phyloP scores from a whole-genome alignment of 2,329 filamentous ascomycete genomes.

The Fusarium goolgardi region DNA sequence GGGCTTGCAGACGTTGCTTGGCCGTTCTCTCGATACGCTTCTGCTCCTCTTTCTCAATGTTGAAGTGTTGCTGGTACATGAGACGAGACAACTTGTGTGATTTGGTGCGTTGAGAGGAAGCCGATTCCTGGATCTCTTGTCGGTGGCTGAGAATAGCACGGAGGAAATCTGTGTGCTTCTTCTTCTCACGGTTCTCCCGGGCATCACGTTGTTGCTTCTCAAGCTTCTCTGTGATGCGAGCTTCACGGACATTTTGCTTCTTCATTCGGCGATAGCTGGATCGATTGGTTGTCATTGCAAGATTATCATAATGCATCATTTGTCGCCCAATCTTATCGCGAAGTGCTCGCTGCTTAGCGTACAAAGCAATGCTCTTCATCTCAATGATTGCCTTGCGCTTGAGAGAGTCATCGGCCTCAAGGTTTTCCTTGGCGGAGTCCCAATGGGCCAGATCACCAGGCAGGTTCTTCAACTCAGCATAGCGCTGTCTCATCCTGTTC shows the following conservation, averaged over 20 bases:
- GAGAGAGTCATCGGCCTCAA: conserved; percentile 79
- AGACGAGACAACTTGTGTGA: conserved; percentile 87
- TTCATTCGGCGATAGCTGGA: conserved; percentile 92
- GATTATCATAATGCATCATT: conserved; percentile 95
- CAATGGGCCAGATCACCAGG: conserved; percentile 89
- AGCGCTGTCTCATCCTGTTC: conserved; percentile 88
- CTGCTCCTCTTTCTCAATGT: conserved; percentile 99
- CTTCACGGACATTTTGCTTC: conserved; percentile 95
- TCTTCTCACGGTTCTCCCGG: conserved; percentile 95
- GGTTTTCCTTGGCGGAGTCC: conserved; percentile 77
- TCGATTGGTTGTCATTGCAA: conserved; percentile 96
- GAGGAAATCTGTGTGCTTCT: conserved; percentile 94
- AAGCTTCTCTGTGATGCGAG: conserved; percentile 96
- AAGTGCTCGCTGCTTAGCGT: conserved; percentile 87
- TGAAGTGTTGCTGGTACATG: conserved; percentile 90
- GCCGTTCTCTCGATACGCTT: conserved; percentile 97
- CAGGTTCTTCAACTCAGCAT: conserved; percentile 83
- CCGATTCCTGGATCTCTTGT: conserved; percentile 77
- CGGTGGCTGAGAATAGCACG: conserved; percentile 86
- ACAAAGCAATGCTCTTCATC: conserved; percentile 89
- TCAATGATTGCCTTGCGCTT: conserved; percentile 94
- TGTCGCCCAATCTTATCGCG: conserved; percentile 89
- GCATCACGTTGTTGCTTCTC: conserved; percentile 99
- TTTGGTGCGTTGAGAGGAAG: conserved; percentile 75
- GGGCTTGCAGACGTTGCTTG: conserved; percentile 98